Percentiles rank a stretch among this genome's conserved stretches.
These are phyloP conservation scores for Tausonia pullulans DNA, from an alignment of 1,284 basidiomycete genomes.

Conservation along the genomic window DNA sequence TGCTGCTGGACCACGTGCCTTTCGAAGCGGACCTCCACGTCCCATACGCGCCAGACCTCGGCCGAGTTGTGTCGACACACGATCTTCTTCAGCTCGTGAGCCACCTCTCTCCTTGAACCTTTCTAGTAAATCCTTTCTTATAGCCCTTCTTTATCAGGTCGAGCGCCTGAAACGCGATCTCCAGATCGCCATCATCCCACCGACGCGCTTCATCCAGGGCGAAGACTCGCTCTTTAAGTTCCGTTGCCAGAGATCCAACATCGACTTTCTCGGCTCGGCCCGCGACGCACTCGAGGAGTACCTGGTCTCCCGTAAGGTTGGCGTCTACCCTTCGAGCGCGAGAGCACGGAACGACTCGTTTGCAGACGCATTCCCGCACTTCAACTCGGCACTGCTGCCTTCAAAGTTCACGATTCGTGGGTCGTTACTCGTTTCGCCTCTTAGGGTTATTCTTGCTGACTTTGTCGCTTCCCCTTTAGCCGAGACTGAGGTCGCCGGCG, in stretches of 20 bases:
- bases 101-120: no score
- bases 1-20: conserved; percentile 92
- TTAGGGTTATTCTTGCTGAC: background rate
- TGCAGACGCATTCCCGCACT: conserved; percentile 89
- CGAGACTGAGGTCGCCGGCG: conserved; percentile 42
- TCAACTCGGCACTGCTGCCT: conserved; percentile 78
- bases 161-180: conserved; percentile 89
- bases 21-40: conserved; percentile 94
- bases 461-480: conserved; percentile 16
- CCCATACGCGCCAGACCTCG: conserved; percentile 68
- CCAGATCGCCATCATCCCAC: conserved; percentile 76
- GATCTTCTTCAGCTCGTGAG: conserved; percentile 50
- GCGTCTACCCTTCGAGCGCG: conserved; percentile 34
- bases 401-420: conserved; percentile 51
- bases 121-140: conserved; percentile 31
- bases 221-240: conserved; percentile 87
- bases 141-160: conserved; percentile 29
- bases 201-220: conserved; percentile 38
- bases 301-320: conserved; percentile 61
- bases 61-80: conserved; percentile 56
- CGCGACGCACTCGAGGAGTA: conserved; percentile 90
- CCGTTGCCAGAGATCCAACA: conserved; percentile 84
- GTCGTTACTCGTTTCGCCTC: background rate
- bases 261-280: conserved; percentile 79
- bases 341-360: conserved; percentile 66